Percentiles rank a stretch among this genome's conserved stretches.
Evolutionary conservation across 2,329 filamentous ascomycete species (phyloP).

Genomic region (Drechslera avenae): DNA sequence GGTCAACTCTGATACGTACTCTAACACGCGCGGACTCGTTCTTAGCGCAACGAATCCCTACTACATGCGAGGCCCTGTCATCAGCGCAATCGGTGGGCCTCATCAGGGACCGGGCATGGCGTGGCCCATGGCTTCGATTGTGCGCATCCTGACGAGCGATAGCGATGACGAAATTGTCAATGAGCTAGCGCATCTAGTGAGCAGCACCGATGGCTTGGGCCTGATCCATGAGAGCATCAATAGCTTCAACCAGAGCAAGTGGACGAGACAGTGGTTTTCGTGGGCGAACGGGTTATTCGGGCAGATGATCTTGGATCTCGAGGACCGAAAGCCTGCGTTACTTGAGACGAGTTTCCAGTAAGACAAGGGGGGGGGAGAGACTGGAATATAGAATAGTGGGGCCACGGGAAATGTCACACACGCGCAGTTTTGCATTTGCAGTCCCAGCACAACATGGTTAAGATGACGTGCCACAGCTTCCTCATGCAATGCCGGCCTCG

Average conservation of each 20-base stretch:
- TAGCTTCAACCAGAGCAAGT: slow-evolving; percentile 53
- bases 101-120: slow-evolving; percentile 54
- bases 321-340: slow-evolving; percentile 51
- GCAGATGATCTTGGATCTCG: slow-evolving; percentile 55
- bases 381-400: neutral
- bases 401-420: neutral
- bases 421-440: slow-evolving; percentile 1
- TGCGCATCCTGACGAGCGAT: slow-evolving; percentile 56
- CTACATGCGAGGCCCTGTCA: slow-evolving; percentile 56
- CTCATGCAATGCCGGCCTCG: slow-evolving; percentile 2
- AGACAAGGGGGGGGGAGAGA: slow-evolving; percentile 4
- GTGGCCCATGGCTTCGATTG: slow-evolving; percentile 60
- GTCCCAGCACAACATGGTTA: neutral
- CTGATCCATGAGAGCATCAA: slow-evolving; percentile 60
- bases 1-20: slow-evolving; percentile 51
- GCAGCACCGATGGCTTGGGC: slow-evolving; percentile 55
- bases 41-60: slow-evolving; percentile 56
- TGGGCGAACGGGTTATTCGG: slow-evolving; percentile 61
- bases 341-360: slow-evolving; percentile 53
- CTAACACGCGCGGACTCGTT: slow-evolving; percentile 53
- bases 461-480: slow-evolving; percentile 4
- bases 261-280: slow-evolving; percentile 58
- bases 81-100: slow-evolving; percentile 56
- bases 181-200: slow-evolving; percentile 53
- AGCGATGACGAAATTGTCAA: slow-evolving; percentile 55